Evolutionary conservation across 345 rosid genomes (phyloP).

Genomic region (Ceriops decandra): DNA sequence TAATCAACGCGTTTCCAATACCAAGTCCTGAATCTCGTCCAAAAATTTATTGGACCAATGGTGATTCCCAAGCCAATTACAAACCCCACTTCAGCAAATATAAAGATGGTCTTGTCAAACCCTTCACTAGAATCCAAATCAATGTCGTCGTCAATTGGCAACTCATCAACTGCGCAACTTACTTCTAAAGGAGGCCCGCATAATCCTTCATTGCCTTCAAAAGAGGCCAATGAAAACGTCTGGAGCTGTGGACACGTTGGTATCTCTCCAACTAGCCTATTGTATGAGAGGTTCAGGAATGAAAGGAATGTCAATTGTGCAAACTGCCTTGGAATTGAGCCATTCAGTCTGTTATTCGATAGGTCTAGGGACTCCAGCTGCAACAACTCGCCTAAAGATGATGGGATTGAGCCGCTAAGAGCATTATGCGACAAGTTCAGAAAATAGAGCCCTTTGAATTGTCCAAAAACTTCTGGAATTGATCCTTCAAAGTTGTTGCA

Average conservation of each 20-base stretch:
- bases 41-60: background rate
- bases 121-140: background rate
- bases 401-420: too few relatives aligned
- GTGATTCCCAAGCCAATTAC: slow-evolving; percentile 3
- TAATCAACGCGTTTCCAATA: slow-evolving; percentile 5
- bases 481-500: too few relatives aligned
- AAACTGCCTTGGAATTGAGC: too few relatives aligned
- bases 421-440: too few relatives aligned
- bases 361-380: too few relatives aligned
- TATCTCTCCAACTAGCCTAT: background rate
- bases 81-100: background rate
- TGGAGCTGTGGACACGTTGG: background rate
- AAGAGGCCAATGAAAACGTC: background rate
- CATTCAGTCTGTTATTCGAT: too few relatives aligned
- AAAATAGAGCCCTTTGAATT: too few relatives aligned
- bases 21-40: slow-evolving; percentile 8
- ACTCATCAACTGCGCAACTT: background rate
- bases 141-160: background rate
- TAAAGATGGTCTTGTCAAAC: background rate
- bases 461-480: too few relatives aligned
- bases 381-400: too few relatives aligned
- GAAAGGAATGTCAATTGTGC: too few relatives aligned
- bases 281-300: slow-evolving; percentile 1
- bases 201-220: background rate
- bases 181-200: background rate